Conservation (phyloP, 306 rosid species). For the Quercus suber region DNA sequence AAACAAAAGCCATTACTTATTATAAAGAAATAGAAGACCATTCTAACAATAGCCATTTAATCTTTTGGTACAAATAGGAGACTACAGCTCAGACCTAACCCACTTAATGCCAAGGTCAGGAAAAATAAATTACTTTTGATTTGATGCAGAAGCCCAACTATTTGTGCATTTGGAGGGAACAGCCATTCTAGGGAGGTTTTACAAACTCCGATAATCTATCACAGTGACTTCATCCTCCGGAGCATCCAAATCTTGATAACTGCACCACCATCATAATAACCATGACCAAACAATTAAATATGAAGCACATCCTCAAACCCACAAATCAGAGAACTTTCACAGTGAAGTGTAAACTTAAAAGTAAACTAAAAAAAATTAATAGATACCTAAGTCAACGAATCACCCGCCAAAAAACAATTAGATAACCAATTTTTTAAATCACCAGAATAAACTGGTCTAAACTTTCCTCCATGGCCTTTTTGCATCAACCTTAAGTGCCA, state of each 20-base stretch:
- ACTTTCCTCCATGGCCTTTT: background rate
- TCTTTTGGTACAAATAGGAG: conserved; percentile 12
- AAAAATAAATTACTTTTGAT: background rate
- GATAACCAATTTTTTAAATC: background rate
- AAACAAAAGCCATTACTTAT: background rate
- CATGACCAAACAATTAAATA: conserved; percentile 4
- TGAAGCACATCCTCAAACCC: background rate
- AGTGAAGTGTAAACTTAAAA: background rate
- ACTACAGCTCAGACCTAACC: background rate
- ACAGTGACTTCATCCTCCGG: conserved; percentile 98
- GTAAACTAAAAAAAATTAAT: background rate
- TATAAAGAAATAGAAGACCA: background rate
- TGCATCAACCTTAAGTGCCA: background rate
- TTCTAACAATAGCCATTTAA: background rate
- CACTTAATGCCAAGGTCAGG: conserved; percentile 3
- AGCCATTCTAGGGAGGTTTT: conserved; percentile 20
- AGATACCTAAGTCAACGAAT: background rate
- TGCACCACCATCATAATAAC: conserved; percentile 35
- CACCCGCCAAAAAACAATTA: background rate
- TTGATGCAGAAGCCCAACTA: conserved; percentile 4
- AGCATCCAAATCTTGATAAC: conserved; percentile 96
- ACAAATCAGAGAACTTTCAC: background rate
- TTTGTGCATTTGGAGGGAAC: background rate
- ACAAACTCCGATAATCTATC: conserved; percentile 97
- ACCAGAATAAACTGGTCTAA: background rate